Evolutionary conservation across 2,329 filamentous ascomycete species (phyloP), one percentile per base, ranked within the genome.

Genomic region (Paraconiothyrium brasiliense): DNA sequence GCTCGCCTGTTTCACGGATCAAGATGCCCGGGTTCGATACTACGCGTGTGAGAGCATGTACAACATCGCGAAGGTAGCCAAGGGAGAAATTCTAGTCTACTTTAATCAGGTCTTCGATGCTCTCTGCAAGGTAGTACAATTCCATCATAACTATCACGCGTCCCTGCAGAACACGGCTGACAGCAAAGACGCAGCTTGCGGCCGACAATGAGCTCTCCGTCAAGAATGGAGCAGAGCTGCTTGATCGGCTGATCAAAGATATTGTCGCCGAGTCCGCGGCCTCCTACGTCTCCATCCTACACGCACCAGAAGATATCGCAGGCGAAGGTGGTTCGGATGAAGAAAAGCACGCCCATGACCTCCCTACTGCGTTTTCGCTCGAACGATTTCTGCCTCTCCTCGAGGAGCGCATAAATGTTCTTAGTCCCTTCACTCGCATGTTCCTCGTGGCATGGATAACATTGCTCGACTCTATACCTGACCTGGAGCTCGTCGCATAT

Each of bases 41-140:
- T 99, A 99, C 81, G 95, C 95, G 27, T 99, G 95, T 81, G 95
- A 99, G 83, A 96, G 94, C 79, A 99, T 99, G 95, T 99, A 99
- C 82, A 99, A 99, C 80, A 99, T 99, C 76, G 94, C 95, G 75
- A 99, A 99, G 82, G 95, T 99, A 51, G 95, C 94, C 63, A 99
- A 99, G 81, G 95, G 96, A 41, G 95, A 99, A 80, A 95, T 99
- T 22, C 81, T 99, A 67, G 87, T 96, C 44, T 99, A 97, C 83
- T 99, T 99, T 81, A 99, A 99, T 80, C 92, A 96, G 73, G 95
- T 99, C 66, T 99, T 99, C 75, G 95, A 99, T 82, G 93, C 95
- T 24, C 84, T 99, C 58, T 97, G 94, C 83, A 98, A 97, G 87
- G 93, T 96, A 65, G 47, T 64, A n/a, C n/a, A n/a, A 7, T 41